A percentile compares a stretch with the other conserved stretches of the same genome.
These are phyloP conservation scores for Vigna nakashimae DNA, from an alignment of 306 rosid genomes.

Conservation along the genomic window DNA sequence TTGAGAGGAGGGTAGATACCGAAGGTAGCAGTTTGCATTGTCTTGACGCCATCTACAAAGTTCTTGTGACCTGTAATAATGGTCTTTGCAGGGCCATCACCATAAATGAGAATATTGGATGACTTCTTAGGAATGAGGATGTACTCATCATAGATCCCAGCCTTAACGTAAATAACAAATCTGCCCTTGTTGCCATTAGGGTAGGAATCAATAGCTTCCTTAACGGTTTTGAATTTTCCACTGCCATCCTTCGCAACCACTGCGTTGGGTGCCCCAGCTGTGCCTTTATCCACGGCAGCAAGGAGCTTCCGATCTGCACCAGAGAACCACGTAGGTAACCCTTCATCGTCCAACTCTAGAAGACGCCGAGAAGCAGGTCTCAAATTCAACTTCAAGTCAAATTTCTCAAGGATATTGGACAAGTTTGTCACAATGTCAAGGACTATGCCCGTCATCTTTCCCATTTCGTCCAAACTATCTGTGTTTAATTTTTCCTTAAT, in stretches of 20 bases:
- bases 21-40: constrained; percentile 50
- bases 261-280: constrained; percentile 40
- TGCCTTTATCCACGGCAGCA: neutral
- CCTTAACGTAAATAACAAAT: constrained; percentile 68
- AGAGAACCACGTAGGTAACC: constrained; percentile 68
- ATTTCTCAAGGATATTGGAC: constrained; percentile 36
- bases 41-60: constrained; percentile 43
- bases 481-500: constrained; percentile 32
- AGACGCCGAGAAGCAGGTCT: constrained; percentile 61
- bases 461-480: constrained; percentile 40
- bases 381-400: constrained; percentile 54
- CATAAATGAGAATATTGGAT: constrained; percentile 61
- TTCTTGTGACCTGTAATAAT: constrained; percentile 51
- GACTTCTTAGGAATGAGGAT: constrained; percentile 46
- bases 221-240: constrained; percentile 62
- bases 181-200: constrained; percentile 55
- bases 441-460: constrained; percentile 61
- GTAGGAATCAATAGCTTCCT: constrained; percentile 60
- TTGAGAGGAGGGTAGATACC: constrained; percentile 28
- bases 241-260: constrained; percentile 86
- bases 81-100: constrained; percentile 69
- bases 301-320: constrained; percentile 60
- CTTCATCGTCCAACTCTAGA: constrained; percentile 50
- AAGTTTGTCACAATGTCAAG: constrained; percentile 62
- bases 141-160: constrained; percentile 68